Conservation (phyloP, 805 yeast species). For the Wickerhamomyces subpelliculosus region DNA sequence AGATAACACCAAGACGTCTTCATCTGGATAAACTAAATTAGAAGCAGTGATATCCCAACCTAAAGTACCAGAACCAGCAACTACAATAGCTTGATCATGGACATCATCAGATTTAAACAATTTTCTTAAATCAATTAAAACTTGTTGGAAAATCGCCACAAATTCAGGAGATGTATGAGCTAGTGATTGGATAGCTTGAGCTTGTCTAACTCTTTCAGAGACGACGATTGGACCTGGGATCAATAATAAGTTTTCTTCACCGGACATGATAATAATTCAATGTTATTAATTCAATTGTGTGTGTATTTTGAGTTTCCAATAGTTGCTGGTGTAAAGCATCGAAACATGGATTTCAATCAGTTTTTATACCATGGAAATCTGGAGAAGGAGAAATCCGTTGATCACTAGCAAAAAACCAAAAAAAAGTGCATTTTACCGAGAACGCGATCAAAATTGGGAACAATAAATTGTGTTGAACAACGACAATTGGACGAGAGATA, state of each 20-base stretch:
- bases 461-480: no score
- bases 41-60: slow-evolving; percentile 92
- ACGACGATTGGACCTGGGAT: slow-evolving; percentile 88
- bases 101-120: slow-evolving; percentile 65
- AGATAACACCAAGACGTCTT: slow-evolving; percentile 71
- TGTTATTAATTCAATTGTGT: no score
- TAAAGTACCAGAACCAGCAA: slow-evolving; percentile 88
- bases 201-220: slow-evolving; percentile 68
- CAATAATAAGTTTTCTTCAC: slow-evolving; percentile 37
- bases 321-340: no score
- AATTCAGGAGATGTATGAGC: slow-evolving; percentile 91
- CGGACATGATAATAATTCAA: no score
- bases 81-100: slow-evolving; percentile 70
- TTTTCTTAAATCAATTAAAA: slow-evolving; percentile 59
- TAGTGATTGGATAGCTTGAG: slow-evolving; percentile 77
- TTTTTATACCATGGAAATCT: no score
- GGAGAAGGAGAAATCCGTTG: no score
- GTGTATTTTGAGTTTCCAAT: no score
- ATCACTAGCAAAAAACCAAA: no score
- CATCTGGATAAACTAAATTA: slow-evolving; percentile 61
- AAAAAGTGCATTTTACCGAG: no score
- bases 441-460: no score
- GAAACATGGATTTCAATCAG: no score
- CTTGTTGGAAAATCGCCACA: slow-evolving; percentile 62
- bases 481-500: no score